Evolutionary conservation across 306 rosid species (phyloP).

Genomic region (Gastrolobium bilobum): DNA sequence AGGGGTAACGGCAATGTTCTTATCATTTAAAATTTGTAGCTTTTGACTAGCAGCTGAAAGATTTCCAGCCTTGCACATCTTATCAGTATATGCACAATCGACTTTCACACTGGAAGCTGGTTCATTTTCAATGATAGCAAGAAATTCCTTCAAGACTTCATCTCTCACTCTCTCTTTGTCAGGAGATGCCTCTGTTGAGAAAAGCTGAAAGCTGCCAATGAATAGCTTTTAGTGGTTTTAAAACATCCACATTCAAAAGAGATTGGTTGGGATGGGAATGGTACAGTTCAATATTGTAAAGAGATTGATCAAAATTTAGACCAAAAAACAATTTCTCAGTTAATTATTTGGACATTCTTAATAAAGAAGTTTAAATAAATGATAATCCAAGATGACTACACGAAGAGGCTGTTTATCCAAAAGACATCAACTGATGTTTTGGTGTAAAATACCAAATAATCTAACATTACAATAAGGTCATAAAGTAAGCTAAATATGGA

Average conservation of each 20-base stretch:
- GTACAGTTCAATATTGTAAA: constrained; percentile 7
- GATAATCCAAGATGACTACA: not conserved
- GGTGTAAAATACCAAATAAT: constrained; percentile 1
- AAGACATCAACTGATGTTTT: not conserved
- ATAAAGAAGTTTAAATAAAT: constrained; percentile 32
- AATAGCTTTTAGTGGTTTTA: constrained; percentile 43
- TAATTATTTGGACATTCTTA: not conserved
- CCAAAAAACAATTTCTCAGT: not conserved
- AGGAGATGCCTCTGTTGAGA: constrained; percentile 59
- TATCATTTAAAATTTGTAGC: constrained; percentile 58
- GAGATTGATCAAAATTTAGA: constrained; percentile 23
- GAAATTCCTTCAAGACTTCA: constrained; percentile 57
- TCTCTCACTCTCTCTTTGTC: constrained; percentile 50
- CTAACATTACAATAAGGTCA: not conserved
- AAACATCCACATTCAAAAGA: constrained; percentile 37
- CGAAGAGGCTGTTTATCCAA: constrained; percentile 13
- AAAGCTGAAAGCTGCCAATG: constrained; percentile 51
- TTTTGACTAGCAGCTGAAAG: constrained; percentile 55
- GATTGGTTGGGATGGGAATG: constrained; percentile 42
- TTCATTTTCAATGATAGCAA: constrained; percentile 52
- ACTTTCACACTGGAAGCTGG: constrained; percentile 44
- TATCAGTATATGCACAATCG: constrained; percentile 49
- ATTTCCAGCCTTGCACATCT: constrained; percentile 59
- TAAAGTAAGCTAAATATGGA: not conserved
- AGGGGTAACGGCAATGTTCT: constrained; percentile 51